These are phyloP conservation scores for Paraphoma chrysanthemicola DNA, from an alignment of 2,329 filamentous ascomycete species.

Conservation along the genomic window DNA sequence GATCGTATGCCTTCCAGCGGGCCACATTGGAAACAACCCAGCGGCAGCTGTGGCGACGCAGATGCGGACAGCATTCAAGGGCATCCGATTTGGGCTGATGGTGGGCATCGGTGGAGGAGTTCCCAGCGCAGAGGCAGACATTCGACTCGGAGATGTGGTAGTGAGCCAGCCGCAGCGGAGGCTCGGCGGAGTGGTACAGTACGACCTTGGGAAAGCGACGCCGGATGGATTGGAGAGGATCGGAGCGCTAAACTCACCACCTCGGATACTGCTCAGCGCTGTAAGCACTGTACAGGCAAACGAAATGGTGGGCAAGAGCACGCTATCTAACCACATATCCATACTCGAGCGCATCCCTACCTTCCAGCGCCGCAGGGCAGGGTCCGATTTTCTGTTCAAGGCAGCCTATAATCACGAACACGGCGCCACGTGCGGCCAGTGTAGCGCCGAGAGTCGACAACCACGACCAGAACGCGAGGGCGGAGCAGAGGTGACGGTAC, in stretches of 20 bases:
- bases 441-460: constrained; percentile 3
- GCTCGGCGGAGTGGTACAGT: constrained; percentile 24
- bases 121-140: no score
- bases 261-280: constrained; percentile 9
- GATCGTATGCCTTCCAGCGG: no score
- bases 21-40: no score
- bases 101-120: no score
- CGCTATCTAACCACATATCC: neutral
- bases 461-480: constrained; percentile 6
- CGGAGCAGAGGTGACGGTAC: constrained; percentile 31
- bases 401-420: constrained; percentile 19
- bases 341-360: constrained; percentile 6
- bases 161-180: constrained; percentile 11
- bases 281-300: constrained; percentile 10
- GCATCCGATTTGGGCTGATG: no score
- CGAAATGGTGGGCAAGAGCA: neutral
- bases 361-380: constrained; percentile 12
- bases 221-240: constrained; percentile 15
- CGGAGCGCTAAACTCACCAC: constrained; percentile 11
- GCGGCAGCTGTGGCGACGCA: no score
- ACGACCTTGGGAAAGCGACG: constrained; percentile 25
- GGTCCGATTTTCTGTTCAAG: constrained; percentile 22
- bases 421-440: constrained; percentile 11
- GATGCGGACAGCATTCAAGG: no score
- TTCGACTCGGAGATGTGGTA: no score